phyloP scores from a whole-genome alignment of 2,329 filamentous ascomycete genomes.

The Pyrenophora seminiperda region DNA sequence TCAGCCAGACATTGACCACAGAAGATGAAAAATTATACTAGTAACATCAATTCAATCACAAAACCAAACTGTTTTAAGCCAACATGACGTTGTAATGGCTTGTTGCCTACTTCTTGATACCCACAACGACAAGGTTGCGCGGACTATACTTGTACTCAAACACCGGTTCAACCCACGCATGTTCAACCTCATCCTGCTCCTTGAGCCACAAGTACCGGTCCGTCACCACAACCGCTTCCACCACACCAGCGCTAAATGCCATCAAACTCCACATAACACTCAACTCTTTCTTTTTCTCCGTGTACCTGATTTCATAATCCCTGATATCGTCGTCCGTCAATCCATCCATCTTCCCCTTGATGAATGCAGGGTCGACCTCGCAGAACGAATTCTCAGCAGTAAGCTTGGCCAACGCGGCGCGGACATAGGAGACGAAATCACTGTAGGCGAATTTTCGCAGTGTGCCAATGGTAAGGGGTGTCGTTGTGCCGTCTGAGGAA shows the following conservation, averaged over 20 bases:
- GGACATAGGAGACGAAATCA: slow-evolving; percentile 76
- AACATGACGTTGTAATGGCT: not conserved
- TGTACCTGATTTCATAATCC: slow-evolving; percentile 69
- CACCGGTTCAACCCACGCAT: slow-evolving; percentile 90
- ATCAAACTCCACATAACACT: slow-evolving; percentile 92
- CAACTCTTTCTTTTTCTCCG: slow-evolving; percentile 75
- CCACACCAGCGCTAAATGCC: slow-evolving; percentile 89
- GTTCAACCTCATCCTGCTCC: slow-evolving; percentile 72
- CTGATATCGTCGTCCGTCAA: slow-evolving; percentile 78
- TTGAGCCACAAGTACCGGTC: slow-evolving; percentile 87
- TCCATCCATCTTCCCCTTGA: slow-evolving; percentile 67
- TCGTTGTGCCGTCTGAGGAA: slow-evolving; percentile 61
- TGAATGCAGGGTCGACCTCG: slow-evolving; percentile 51
- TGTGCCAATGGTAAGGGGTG: slow-evolving; percentile 84
- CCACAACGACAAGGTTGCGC: slow-evolving; percentile 90
- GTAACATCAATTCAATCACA: too few species aligned
- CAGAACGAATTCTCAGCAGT: slow-evolving; percentile 41
- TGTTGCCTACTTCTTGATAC: slow-evolving; percentile 67
- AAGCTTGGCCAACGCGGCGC: slow-evolving; percentile 79
- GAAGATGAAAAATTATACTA: too few species aligned
- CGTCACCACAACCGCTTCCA: slow-evolving; percentile 87
- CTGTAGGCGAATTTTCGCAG: slow-evolving; percentile 79
- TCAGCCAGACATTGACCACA: too few species aligned
- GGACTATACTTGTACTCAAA: slow-evolving; percentile 89
- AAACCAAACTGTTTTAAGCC: too few species aligned